These are phyloP conservation scores for Suillus placidus DNA, from an alignment of 768 basidiomycete species.

Conservation along the genomic window DNA sequence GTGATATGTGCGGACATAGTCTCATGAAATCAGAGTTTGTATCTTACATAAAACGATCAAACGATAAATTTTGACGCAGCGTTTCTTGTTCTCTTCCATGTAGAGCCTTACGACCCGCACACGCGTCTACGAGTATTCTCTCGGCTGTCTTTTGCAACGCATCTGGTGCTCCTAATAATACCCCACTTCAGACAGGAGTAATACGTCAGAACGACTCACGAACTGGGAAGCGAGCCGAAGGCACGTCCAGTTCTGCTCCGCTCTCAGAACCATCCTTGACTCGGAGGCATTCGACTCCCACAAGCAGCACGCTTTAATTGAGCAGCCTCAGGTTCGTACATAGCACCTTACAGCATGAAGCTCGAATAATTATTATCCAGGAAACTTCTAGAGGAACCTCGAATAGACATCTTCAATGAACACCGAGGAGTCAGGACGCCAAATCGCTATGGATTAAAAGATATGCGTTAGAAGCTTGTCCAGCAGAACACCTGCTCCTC, in stretches of 20 bases:
- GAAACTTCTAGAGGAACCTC: neutral
- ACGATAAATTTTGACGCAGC: too few relatives aligned
- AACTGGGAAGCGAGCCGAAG: neutral
- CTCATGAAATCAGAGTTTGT: neutral
- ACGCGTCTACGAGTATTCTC: neutral
- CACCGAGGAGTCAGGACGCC: neutral
- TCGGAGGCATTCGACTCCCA: neutral
- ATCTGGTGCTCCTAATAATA: neutral
- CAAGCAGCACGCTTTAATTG: neutral
- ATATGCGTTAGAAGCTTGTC: neutral
- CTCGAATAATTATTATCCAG: neutral
- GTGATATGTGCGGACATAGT: neutral
- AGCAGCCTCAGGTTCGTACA: neutral
- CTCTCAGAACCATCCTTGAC: neutral
- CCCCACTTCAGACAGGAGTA: neutral
- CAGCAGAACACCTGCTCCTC: neutral
- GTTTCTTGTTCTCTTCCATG: neutral
- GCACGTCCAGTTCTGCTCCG: neutral
- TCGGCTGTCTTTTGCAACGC: neutral
- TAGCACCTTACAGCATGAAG: constrained; percentile 1
- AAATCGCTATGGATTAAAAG: neutral
- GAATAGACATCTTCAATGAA: neutral
- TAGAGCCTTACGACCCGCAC: neutral
- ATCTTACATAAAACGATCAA: neutral
- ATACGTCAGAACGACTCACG: neutral